Evolutionary conservation across 495 filamentous ascomycete species (phyloP).

Genomic region (Emericellopsis terricola): DNA sequence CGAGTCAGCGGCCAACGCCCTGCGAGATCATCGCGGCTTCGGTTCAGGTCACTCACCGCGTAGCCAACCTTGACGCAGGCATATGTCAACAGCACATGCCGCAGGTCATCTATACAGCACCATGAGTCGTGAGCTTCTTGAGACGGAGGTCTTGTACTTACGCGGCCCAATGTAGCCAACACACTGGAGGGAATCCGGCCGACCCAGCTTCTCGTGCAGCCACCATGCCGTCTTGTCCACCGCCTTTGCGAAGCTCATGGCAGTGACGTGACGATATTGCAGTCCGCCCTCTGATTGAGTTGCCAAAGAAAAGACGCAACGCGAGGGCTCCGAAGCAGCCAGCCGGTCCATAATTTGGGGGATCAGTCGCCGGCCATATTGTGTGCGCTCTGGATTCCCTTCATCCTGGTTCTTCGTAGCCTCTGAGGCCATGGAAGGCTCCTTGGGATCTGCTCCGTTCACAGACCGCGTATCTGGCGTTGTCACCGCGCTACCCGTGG

Average conservation of each 20-base stretch:
- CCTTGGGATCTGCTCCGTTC: no score
- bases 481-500: background rate
- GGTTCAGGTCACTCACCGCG: constrained; percentile 6
- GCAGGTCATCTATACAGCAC: constrained; percentile 6
- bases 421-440: no score
- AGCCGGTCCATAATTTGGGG: constrained; percentile 11
- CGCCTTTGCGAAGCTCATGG: constrained; percentile 8
- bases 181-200: constrained; percentile 2
- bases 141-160: constrained; percentile 5
- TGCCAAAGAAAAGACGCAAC: constrained; percentile 8
- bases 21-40: background rate
- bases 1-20: no score
- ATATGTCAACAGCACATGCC: constrained; percentile 7
- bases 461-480: background rate
- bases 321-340: constrained; percentile 7
- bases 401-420: no score
- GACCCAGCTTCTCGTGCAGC: constrained; percentile 4
- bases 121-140: background rate
- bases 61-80: constrained; percentile 12
- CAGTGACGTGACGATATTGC: constrained; percentile 6
- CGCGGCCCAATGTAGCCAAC: constrained; percentile 10
- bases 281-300: constrained; percentile 1
- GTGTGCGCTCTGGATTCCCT: background rate
- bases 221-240: constrained; percentile 12
- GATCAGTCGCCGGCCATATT: constrained; percentile 9